Conservation (phyloP, 306 rosid genomes). For the Rosa persica region DNA sequence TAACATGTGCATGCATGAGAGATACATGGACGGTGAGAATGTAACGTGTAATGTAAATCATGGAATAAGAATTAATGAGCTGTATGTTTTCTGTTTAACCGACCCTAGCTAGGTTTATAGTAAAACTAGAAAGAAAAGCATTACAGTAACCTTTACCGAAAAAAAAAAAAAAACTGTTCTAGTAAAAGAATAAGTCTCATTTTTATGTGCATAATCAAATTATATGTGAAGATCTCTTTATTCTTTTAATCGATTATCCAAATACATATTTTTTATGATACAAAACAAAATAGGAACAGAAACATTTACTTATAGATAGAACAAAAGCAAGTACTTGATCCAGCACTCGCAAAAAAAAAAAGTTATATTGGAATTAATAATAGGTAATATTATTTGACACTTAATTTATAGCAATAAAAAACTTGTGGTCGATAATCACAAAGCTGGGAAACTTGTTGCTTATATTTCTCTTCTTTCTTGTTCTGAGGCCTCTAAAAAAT, state of each 20-base stretch:
- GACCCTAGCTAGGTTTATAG: neutral
- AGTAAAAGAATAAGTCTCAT: neutral
- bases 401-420: too few relatives aligned
- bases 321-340: neutral
- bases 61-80: conserved; percentile 13
- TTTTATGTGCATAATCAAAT: neutral
- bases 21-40: neutral
- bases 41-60: neutral
- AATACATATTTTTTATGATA: neutral
- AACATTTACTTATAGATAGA: neutral
- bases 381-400: neutral
- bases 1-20: neutral
- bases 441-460: neutral
- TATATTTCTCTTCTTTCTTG: neutral
- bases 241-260: neutral
- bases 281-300: neutral
- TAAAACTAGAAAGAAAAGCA: neutral
- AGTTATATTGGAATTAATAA: too few relatives aligned
- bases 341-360: neutral
- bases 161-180: neutral
- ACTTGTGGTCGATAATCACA: too few relatives aligned
- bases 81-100: neutral
- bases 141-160: neutral
- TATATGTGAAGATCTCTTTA: neutral
- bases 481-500: too few relatives aligned